Evolutionary conservation across 2,329 filamentous ascomycete genomes (phyloP).

Genomic region (Penicillium thymicola): DNA sequence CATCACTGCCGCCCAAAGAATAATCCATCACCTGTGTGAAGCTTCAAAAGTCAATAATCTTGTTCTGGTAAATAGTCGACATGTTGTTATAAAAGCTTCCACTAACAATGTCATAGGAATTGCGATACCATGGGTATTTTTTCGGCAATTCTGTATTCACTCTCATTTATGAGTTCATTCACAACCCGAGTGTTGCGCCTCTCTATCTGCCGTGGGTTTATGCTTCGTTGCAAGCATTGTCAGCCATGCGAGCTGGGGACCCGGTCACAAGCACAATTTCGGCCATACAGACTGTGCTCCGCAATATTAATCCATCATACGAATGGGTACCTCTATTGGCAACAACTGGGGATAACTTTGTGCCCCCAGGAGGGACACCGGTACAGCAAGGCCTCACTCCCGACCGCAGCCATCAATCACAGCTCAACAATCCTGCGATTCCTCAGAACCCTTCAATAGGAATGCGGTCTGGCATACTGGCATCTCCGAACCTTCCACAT

Average conservation of each 20-base stretch:
- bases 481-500: slow-evolving; percentile 23
- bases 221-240: slow-evolving; percentile 36
- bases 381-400: neutral
- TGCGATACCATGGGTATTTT: slow-evolving; percentile 47
- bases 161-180: slow-evolving; percentile 45
- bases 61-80: slow-evolving; percentile 32
- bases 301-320: slow-evolving; percentile 31
- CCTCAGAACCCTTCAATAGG: neutral
- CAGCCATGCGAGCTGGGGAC: slow-evolving; percentile 34
- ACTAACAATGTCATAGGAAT: slow-evolving; percentile 30
- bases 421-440: neutral
- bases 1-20: slow-evolving; percentile 41
- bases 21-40: slow-evolving; percentile 42
- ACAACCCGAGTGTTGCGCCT: slow-evolving; percentile 36
- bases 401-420: neutral
- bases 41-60: slow-evolving; percentile 41
- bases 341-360: neutral
- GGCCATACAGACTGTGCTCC: slow-evolving; percentile 34
- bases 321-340: slow-evolving; percentile 22
- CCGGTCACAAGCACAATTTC: slow-evolving; percentile 29
- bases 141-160: slow-evolving; percentile 43
- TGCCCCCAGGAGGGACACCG: neutral
- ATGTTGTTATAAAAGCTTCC: neutral
- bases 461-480: slow-evolving; percentile 11
- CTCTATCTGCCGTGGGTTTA: slow-evolving; percentile 45